phyloP scores from a whole-genome alignment of 2,329 filamentous ascomycete genomes.

The Aspergillus novoparasiticus region DNA sequence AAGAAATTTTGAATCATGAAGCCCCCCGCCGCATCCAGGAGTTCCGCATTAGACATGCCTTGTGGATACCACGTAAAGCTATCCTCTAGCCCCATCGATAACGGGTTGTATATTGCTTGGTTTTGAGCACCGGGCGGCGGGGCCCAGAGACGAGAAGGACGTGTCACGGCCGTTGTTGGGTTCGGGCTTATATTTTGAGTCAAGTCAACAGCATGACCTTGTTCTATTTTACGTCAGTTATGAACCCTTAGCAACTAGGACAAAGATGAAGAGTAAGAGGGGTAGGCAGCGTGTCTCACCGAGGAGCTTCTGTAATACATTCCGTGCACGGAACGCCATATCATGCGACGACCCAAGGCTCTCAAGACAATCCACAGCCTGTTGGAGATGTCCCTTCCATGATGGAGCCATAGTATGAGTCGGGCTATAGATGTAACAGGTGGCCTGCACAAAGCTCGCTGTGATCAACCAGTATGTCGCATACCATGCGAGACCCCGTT shows the following conservation, averaged over 20 bases:
- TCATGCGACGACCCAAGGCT: slow-evolving; percentile 23
- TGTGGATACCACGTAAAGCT: slow-evolving; percentile 18
- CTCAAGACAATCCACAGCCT: slow-evolving; percentile 20
- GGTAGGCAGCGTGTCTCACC: slow-evolving; percentile 6
- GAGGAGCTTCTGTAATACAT: slow-evolving; percentile 21
- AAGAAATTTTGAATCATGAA: slow-evolving; percentile 24
- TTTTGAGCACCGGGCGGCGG: slow-evolving; percentile 9
- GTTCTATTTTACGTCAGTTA: slow-evolving; percentile 3
- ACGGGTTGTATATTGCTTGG: slow-evolving; percentile 13
- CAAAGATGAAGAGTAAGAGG: neutral
- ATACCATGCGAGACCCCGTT: slow-evolving; percentile 25
- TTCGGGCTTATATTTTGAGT: slow-evolving; percentile 8
- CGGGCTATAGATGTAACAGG: slow-evolving; percentile 25
- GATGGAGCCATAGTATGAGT: slow-evolving; percentile 15
- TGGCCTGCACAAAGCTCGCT: slow-evolving; percentile 27
- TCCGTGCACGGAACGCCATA: slow-evolving; percentile 22
- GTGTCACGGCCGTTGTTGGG: slow-evolving; percentile 8
- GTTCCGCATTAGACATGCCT: slow-evolving; percentile 22
- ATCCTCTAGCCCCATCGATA: slow-evolving; percentile 13
- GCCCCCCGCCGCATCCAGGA: slow-evolving; percentile 21
- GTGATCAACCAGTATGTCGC: slow-evolving; percentile 27
- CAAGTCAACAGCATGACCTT: slow-evolving; percentile 2
- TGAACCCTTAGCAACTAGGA: neutral
- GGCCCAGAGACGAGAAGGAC: slow-evolving; percentile 14
- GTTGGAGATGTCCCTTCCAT: slow-evolving; percentile 20